Base-by-base conservation (phyloP, 352 stramenopile genomes). In the Phytopythium litorale region DNA sequence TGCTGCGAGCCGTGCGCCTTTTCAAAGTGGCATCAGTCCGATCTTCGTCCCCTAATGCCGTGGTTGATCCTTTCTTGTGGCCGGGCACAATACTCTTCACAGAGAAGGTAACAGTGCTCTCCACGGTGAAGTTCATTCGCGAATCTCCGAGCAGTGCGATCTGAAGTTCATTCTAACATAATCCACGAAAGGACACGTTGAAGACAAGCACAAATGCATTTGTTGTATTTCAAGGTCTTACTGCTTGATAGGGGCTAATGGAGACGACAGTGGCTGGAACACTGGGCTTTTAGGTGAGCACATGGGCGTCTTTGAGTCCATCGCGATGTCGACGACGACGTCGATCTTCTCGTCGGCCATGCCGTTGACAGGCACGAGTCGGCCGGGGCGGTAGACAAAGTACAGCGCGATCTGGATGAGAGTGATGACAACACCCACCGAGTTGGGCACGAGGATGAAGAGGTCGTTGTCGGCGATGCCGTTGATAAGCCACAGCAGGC, bases 401-500 rank as follows among this genome's bases (percentile, higher is more conserved):
- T 78, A 87, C 23, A 91, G 62, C 38, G 66, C 66, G 15, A 88
- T 52, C 37, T 91, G 79, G 16, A 81, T 32, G 12, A 63, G 45
- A 1, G 67, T 75, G 19, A 88, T 61, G 28, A 60, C 40, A 33
- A 77, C 40, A 33, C 72, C 75, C 5, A 78, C 61, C 16, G 67
- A 46, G 19, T 73, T 83, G 8, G 78, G 79, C 7, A 75, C 66
- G 23, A 83, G 32, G 5, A 91, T 62, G 28, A 88, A 70, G 19
- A 70, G 38, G 32, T 91, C 75, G 28, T 76, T 25, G 51, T 77
- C 66, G 11, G 84, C 40, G 16, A 78, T 60, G 16, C 73, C 77
- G 55, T 79, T 82, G 51, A 76, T 30, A 58, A 84, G 62, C 77
- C 81, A 91, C 32, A 89, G 67, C 6, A 56, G 48, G 59, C 79